Evolutionary conservation across 371 early-diverging fungal genomes (phyloP).

Genomic region (Mucor mucedo): DNA sequence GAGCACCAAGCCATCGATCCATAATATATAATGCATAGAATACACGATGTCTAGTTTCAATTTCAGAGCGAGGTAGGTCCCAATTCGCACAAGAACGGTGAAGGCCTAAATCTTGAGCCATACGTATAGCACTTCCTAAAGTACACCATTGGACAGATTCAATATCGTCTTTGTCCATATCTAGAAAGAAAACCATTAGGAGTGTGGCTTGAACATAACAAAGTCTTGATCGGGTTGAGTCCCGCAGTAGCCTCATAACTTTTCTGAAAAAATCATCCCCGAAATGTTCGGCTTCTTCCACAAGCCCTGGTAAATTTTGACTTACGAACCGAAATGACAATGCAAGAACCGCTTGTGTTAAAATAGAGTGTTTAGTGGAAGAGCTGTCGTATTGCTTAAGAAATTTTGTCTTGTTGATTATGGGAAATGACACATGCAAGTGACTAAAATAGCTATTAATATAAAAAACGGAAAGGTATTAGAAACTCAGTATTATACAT

Average conservation of each 20-base stretch:
- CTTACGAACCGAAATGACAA: constrained; percentile 49
- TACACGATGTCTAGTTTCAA: constrained; percentile 63
- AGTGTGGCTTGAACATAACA: constrained; percentile 51
- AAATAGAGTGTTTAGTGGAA: constrained; percentile 32
- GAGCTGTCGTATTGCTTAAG: constrained; percentile 38
- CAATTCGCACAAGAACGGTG: constrained; percentile 61
- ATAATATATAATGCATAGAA: constrained; percentile 66
- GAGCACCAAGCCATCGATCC: constrained; percentile 58
- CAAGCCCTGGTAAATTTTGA: constrained; percentile 30
- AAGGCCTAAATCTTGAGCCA: constrained; percentile 71
- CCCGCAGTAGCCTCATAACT: constrained; percentile 45
- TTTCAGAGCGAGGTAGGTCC: constrained; percentile 56
- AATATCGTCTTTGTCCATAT: constrained; percentile 48
- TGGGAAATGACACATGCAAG: constrained; percentile 60
- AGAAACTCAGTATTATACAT: constrained; percentile 36
- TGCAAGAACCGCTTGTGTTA: constrained; percentile 60
- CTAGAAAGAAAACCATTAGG: constrained; percentile 47
- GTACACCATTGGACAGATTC: constrained; percentile 60
- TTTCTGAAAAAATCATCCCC: constrained; percentile 42
- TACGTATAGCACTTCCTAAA: constrained; percentile 66
- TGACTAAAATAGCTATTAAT: constrained; percentile 55
- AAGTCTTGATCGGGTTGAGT: constrained; percentile 36
- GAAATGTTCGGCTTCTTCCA: constrained; percentile 33
- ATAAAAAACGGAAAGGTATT: not conserved
- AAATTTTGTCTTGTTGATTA: constrained; percentile 57